Evolutionary conservation across 352 stramenopile genomes (phyloP), one percentile per base, ranked within the genome.

Genomic region (Globisporangium paddicum): DNA sequence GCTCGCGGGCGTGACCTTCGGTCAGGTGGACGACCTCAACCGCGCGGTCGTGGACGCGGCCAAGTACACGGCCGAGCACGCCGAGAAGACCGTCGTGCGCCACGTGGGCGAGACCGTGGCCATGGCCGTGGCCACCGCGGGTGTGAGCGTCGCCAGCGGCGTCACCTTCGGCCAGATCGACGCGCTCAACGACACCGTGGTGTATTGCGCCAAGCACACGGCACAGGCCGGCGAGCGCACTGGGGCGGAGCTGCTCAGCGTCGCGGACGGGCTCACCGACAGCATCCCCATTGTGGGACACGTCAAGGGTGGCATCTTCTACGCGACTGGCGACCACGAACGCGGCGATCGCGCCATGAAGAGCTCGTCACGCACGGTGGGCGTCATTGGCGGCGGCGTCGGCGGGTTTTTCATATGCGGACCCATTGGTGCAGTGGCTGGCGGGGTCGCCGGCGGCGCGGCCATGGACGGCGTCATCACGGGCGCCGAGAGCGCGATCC

Each of bases 381-480:
- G 40, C 1, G 58, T 64, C 19, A 37, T 59, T 18, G 40, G 37
- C n/a, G 58, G 58, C 9, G 58, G 58, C 7, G 38, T 64, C 28
- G 46, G 45, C 1, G 58, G 58, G 0, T 64, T 45, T 23, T 18
- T 64, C 11, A 19, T 51, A 5, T 48, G 26, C 6, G 48, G 58
- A n/a, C 58, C 58, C 5, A n/a, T 53, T 18, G 58, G 58, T 2
- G 58, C 48, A 8, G 58, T 64, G 13, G 40, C 47, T 9, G 37
- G 48, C 11, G 48, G 58, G 9, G 40, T 64, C 19, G 28, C 54
- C 18, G 30, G 48, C 32, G 58, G 58, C 18, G 40, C 58, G 5
- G 58, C 58, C 2, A 64, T 64, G 38, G 58, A 64, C 48, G 40
- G 38, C 2, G 42, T 55, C n/a, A 64, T 57, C 38, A 59, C 48